Conservation (phyloP, 2,329 filamentous ascomycete species). For the Dactylellina sp. region DNA sequence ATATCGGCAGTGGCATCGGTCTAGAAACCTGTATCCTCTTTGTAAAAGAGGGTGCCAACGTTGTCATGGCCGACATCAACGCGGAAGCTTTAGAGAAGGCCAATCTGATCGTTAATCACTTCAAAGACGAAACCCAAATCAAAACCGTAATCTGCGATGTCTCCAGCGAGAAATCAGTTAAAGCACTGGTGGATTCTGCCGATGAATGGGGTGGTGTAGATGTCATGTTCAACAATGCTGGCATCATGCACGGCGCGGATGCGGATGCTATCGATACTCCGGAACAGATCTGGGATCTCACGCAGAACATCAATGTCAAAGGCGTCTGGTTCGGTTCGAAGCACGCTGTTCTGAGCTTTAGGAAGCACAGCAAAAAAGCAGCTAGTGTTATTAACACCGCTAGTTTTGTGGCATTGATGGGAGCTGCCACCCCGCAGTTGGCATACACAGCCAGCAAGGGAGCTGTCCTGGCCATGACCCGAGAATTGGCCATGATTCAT, state of each 20-base stretch:
- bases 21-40: conserved; percentile 93
- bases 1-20: conserved; percentile 78
- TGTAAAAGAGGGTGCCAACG: conserved; percentile 84
- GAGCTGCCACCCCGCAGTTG: conserved; percentile 86
- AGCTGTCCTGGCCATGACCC: conserved; percentile 87
- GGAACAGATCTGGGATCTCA: conserved; percentile 93
- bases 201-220: conserved; percentile 90
- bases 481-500: conserved; percentile 91
- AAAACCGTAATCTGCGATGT: conserved; percentile 75
- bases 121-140: conserved; percentile 66
- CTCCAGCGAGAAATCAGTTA: conserved; percentile 82
- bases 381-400: conserved; percentile 93
- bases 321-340: conserved; percentile 97
- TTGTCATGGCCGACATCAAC: conserved; percentile 88
- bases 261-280: conserved; percentile 84
- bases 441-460: conserved; percentile 96
- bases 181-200: conserved; percentile 77
- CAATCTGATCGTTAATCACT: conserved; percentile 61
- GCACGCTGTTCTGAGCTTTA: conserved; percentile 84
- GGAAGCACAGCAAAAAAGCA: conserved; percentile 80
- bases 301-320: conserved; percentile 95
- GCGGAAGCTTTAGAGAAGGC: conserved; percentile 81
- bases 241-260: conserved; percentile 91
- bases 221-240: conserved; percentile 96
- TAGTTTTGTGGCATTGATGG: conserved; percentile 86